These are phyloP conservation scores for Russula sp. DNA, from an alignment of 768 basidiomycete species.

Conservation along the genomic window DNA sequence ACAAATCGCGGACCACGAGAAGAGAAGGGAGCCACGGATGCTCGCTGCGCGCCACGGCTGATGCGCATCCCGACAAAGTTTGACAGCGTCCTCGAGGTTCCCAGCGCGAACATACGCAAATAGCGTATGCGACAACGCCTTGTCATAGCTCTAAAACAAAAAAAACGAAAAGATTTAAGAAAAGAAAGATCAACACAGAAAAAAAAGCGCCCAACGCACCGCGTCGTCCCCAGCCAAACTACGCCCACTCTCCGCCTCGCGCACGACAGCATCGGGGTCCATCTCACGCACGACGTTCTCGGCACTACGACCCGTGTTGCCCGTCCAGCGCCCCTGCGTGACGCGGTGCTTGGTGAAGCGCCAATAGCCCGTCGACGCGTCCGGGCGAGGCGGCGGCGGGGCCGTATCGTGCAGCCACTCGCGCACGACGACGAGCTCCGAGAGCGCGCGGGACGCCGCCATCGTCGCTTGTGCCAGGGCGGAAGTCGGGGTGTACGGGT, in stretches of 20 bases:
- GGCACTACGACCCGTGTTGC: slow-evolving; percentile 8
- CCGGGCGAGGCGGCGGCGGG: slow-evolving; percentile 22
- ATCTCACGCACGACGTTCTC: slow-evolving; percentile 17
- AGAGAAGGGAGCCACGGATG: slow-evolving; percentile 74
- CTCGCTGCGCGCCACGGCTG: slow-evolving; percentile 92
- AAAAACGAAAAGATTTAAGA: background rate
- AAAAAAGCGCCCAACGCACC: slow-evolving; percentile 37
- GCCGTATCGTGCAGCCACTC: slow-evolving; percentile 85
- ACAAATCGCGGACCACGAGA: slow-evolving; percentile 71
- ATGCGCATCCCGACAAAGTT: slow-evolving; percentile 71
- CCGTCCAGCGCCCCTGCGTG: slow-evolving; percentile 33
- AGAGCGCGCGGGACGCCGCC: slow-evolving; percentile 54
- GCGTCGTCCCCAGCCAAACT: slow-evolving; percentile 72
- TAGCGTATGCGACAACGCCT: slow-evolving; percentile 63
- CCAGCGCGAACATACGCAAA: slow-evolving; percentile 82
- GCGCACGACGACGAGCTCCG: slow-evolving; percentile 74
- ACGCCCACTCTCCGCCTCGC: slow-evolving; percentile 11
- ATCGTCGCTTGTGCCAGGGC: slow-evolving; percentile 71
- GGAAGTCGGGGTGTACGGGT: slow-evolving; percentile 77
- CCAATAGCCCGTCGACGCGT: slow-evolving; percentile 18
- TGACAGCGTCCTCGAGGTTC: slow-evolving; percentile 75
- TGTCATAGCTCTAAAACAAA: slow-evolving; percentile 65
- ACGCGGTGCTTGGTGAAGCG: slow-evolving; percentile 18
- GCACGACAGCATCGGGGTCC: slow-evolving; percentile 61
- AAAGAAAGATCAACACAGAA: background rate